A percentile compares a stretch with the other conserved stretches of the same genome.
phyloP scores from a whole-genome alignment of 306 rosid genomes.

The Carpinus viminea region DNA sequence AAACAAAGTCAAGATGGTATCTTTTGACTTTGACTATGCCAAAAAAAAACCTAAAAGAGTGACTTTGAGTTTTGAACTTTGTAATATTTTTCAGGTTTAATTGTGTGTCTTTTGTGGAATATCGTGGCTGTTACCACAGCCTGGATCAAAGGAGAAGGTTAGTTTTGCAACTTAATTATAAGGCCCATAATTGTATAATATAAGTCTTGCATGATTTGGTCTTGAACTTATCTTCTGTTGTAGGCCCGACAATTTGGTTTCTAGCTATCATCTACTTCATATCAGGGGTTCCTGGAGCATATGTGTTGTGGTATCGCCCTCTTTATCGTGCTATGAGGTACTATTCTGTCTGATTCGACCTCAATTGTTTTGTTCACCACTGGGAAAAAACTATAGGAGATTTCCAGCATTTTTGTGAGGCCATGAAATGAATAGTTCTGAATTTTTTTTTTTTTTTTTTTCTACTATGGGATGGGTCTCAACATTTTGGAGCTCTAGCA shows the following conservation, averaged over 20 bases:
- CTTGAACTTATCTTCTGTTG: slow-evolving; percentile 33
- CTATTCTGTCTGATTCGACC: slow-evolving; percentile 15
- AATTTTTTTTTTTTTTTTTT: background rate
- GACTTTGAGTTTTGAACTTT: slow-evolving; percentile 23
- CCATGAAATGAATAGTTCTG: slow-evolving; percentile 1
- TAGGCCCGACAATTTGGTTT: slow-evolving; percentile 84
- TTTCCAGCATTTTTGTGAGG: slow-evolving; percentile 21
- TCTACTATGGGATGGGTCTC: background rate
- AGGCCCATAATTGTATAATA: slow-evolving; percentile 4
- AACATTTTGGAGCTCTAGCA: slow-evolving; percentile 25
- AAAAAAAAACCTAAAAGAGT: background rate
- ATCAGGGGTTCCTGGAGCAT: slow-evolving; percentile 73
- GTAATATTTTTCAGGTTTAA: slow-evolving; percentile 60
- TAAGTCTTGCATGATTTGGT: slow-evolving; percentile 24
- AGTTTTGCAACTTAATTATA: slow-evolving; percentile 22
- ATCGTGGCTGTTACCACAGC: slow-evolving; percentile 72
- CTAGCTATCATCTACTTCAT: slow-evolving; percentile 78
- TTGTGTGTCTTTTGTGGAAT: slow-evolving; percentile 76
- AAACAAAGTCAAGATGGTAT: background rate
- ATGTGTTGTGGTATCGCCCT: slow-evolving; percentile 93
- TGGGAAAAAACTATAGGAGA: slow-evolving; percentile 22
- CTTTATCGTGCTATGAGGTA: slow-evolving; percentile 97
- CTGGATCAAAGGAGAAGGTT: slow-evolving; percentile 92
- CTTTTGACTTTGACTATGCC: background rate
- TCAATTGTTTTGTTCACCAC: slow-evolving; percentile 19